Conservation (phyloP, 2,329 filamentous ascomycete species). For the Acrodontium crateriforme region DNA sequence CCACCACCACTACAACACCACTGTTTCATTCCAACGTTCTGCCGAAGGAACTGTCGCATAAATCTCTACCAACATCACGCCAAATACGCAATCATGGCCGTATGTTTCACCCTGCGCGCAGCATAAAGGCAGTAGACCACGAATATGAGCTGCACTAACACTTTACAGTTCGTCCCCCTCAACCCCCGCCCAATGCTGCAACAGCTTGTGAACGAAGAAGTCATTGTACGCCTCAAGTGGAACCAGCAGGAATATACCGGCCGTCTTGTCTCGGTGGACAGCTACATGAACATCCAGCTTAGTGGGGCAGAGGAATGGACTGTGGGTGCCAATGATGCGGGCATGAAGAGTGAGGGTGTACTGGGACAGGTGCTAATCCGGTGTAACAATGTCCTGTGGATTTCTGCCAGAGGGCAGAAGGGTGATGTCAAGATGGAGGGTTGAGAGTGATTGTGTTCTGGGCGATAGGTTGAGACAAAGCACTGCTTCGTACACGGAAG, state of each 20-base stretch:
- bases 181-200: constrained; percentile 97
- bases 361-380: constrained; percentile 87
- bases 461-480: too few relatives aligned
- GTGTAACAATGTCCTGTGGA: constrained; percentile 98
- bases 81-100: too few relatives aligned
- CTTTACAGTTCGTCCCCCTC: constrained; percentile 77
- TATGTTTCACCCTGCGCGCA: too few relatives aligned
- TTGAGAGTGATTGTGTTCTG: too few relatives aligned
- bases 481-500: too few relatives aligned
- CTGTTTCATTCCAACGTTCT: too few relatives aligned
- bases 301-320: constrained; percentile 85
- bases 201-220: constrained; percentile 81
- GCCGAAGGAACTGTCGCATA: too few relatives aligned
- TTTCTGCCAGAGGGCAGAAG: constrained; percentile 36
- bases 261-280: constrained; percentile 80
- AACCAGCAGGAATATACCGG: constrained; percentile 96
- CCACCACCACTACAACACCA: too few relatives aligned
- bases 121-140: too few relatives aligned
- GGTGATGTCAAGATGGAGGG: constrained; percentile 28
- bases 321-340: too few relatives aligned
- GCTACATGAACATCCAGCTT: constrained; percentile 98
- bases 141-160: too few relatives aligned
- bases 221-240: constrained; percentile 93
- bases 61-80: too few relatives aligned
- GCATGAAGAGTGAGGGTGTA: constrained; percentile 70